Evolutionary conservation across 2,329 filamentous ascomycete species (phyloP).

Genomic region (Colletotrichum melonis): DNA sequence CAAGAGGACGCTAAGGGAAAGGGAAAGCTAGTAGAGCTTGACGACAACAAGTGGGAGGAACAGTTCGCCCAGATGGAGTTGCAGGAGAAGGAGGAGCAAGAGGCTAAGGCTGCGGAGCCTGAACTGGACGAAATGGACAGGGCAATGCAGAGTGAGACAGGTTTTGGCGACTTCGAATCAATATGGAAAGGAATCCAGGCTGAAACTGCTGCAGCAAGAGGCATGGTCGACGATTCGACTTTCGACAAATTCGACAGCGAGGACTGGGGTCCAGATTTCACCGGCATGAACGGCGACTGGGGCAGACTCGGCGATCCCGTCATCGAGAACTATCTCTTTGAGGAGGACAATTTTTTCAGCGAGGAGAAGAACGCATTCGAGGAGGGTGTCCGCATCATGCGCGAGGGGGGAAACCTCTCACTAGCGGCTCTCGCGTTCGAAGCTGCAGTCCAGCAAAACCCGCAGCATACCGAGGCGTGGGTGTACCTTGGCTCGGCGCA

Average conservation of each 20-base stretch:
- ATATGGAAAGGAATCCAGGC: slow-evolving; percentile 87
- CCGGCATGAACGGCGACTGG: slow-evolving; percentile 71
- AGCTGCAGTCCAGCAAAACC: slow-evolving; percentile 90
- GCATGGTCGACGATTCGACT: slow-evolving; percentile 74
- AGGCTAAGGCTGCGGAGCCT: slow-evolving; percentile 73
- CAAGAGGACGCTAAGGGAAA: slow-evolving; percentile 77
- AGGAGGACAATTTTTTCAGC: slow-evolving; percentile 91
- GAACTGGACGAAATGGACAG: slow-evolving; percentile 90
- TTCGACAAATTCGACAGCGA: slow-evolving; percentile 79
- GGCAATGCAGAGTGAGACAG: slow-evolving; percentile 74
- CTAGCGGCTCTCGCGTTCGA: slow-evolving; percentile 95
- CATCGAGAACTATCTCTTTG: slow-evolving; percentile 92
- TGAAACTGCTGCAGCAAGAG: slow-evolving; percentile 76
- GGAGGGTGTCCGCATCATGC: slow-evolving; percentile 92
- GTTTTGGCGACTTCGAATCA: slow-evolving; percentile 88
- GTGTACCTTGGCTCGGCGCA: slow-evolving; percentile 91
- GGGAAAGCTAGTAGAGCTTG: slow-evolving; percentile 92
- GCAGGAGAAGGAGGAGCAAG: slow-evolving; percentile 66
- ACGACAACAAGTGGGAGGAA: slow-evolving; percentile 95
- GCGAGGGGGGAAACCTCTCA: slow-evolving; percentile 92
- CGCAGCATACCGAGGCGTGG: slow-evolving; percentile 92
- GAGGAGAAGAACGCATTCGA: slow-evolving; percentile 87
- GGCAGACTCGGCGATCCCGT: slow-evolving; percentile 76
- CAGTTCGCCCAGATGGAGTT: slow-evolving; percentile 92
- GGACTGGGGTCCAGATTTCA: slow-evolving; percentile 79